Evolutionary conservation across 2,329 filamentous ascomycete genomes (phyloP), one percentile per base, ranked within the genome.

Genomic region (Ophioceras dolichostomum): DNA sequence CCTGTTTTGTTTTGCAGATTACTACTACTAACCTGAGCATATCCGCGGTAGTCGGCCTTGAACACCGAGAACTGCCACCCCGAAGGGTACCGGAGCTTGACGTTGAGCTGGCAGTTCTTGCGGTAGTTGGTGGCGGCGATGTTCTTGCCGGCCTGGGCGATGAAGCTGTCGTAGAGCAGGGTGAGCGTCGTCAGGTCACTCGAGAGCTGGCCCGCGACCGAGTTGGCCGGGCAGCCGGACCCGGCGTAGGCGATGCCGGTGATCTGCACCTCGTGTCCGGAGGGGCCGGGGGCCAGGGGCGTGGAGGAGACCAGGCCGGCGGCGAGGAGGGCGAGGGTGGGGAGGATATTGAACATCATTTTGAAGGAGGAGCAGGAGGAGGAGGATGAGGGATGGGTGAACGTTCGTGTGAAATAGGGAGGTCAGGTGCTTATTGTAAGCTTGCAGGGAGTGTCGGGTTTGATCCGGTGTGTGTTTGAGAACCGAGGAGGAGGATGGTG

Each of bases 31-130:
- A n/a, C n/a, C n/a, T 53, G 45, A 36, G 62, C 62, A 45, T 68
- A 70, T 37, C 68, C 68, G 47, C 67, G 65, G 57, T 69, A 70
- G 43, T 67, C 61, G 45, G 65, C 65, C 39, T 60, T 62, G 47
- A 70, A 59, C 46, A 71, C 51, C 35, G 62, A 67, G 57, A 66
- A 70, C 53, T 69, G 64, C 58, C 66, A 70, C 36, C 67, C 67
- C 38, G 56, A 56, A 12, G 67, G 67, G 47, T 70, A 70, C 39
- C 59, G 50, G 39, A 72, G 55, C 52, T 67, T 60, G 45, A 71
- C 51, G 51, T 69, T 70, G 42, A 71, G 53, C 51, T 70, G 64
- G 57, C 67, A 72, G 54, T 70, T 70, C 58, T 65, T 66, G 50
- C 67, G 63, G 47, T 57, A 55, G 39, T 67, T 56, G 30, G 57